Base-by-base conservation (phyloP, 805 yeast genomes). In the Yamadazyma akitaensis region DNA sequence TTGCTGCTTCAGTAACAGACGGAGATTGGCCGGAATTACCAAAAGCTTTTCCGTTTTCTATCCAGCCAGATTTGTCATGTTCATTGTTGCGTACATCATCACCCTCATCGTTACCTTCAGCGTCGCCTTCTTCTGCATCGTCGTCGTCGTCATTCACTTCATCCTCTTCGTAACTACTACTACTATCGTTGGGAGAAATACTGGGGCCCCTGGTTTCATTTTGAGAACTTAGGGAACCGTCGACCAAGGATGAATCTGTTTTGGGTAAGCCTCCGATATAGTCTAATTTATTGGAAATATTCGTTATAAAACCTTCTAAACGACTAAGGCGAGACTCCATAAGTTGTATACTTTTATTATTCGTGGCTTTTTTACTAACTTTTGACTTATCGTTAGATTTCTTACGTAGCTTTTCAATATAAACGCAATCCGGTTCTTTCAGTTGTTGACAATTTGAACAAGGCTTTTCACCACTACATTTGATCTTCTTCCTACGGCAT, bases 401-500 rank as follows among this genome's bases (percentile, higher is more conserved):
- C 34, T 47, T 18, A 33, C 48, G 21, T 36, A 49, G 24, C 58
- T 51, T 48, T 36, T 61, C 62, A 12, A 54, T 58, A 37, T 63
- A 65, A 33, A 52, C 55, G 47, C 68, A 65, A 9, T 52, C 44
- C 7, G 52, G 21, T 9, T 53, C 52, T 24, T 57, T 54, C 30
- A 57, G 50, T 30, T 51, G 56, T 3, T 46, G 33, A 43, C 72
- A 65, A 46, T 64, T 64, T 9, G 52, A 12, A 49, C 72, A 66
- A 0, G 72, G 72, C 11, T 19, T 47, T 3, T 39, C 44, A 1
- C 72, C 72, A 46, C 62, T 59, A 47, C 72, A 66, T 43, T 61
- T 65, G 35, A 65, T 63, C 49, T 66, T 66, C 54, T 64, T 64
- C 9, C 57, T 50, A 1, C 72, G 57, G 47, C 72, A 66, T 5